A percentile compares a stretch with the other conserved stretches of the same genome.
phyloP scores from a whole-genome alignment of 768 basidiomycete species.

The Lepiota subincarnata region DNA sequence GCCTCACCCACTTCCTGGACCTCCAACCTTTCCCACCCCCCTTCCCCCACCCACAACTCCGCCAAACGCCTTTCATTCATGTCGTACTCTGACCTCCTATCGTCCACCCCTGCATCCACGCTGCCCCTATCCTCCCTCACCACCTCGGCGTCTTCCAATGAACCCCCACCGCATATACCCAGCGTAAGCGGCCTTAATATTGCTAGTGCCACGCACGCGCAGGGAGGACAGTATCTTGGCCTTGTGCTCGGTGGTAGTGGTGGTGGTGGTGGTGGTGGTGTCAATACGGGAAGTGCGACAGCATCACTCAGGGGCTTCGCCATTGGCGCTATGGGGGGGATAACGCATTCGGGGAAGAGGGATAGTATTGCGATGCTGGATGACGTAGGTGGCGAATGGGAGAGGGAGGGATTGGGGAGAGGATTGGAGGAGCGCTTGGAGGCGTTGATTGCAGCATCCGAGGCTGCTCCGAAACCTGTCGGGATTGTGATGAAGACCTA shows the following conservation, averaged over 20 bases:
- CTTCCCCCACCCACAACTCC: constrained; percentile 43
- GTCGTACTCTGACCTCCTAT: constrained; percentile 81
- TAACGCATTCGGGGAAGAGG: constrained; percentile 21
- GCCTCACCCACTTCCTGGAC: constrained; percentile 16
- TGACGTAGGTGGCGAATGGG: constrained; percentile 83
- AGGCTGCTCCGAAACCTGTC: too few relatives aligned
- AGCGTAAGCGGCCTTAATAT: constrained; percentile 45
- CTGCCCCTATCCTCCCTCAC: constrained; percentile 74
- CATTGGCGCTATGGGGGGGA: constrained; percentile 21
- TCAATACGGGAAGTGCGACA: background rate
- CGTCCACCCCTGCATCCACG: constrained; percentile 69
- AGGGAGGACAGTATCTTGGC: background rate
- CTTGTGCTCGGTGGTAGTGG: constrained; percentile 6
- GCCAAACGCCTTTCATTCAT: constrained; percentile 83
- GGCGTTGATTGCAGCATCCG: constrained; percentile 2
- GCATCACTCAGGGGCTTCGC: constrained; percentile 1
- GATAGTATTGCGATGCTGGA: constrained; percentile 47
- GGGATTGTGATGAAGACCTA: too few relatives aligned
- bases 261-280: constrained; percentile 9
- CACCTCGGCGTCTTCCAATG: constrained; percentile 46
- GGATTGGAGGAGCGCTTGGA: constrained; percentile 85
- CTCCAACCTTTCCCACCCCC: constrained; percentile 21
- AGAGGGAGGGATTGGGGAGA: constrained; percentile 74
- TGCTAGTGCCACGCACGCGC: constrained; percentile 8
- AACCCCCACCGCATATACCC: constrained; percentile 74